phyloP scores from a whole-genome alignment of 1,284 basidiomycete species.

The Athelia psychrophila region DNA sequence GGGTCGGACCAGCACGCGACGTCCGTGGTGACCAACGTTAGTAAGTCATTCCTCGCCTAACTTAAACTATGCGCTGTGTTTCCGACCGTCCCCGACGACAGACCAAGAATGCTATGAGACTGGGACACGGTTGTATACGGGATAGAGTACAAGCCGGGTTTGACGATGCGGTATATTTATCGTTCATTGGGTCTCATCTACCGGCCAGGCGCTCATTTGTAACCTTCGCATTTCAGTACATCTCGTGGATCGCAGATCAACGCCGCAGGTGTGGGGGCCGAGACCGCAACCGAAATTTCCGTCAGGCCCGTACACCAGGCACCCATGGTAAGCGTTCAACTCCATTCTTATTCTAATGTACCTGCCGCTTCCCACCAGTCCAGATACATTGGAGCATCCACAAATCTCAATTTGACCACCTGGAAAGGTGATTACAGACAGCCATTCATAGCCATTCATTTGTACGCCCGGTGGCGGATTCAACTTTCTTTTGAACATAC shows the following conservation, averaged over 20 bases:
- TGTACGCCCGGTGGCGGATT: constrained; percentile 7
- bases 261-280: constrained; percentile 52
- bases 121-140: constrained; percentile 49
- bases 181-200: not conserved
- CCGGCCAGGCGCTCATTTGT: not conserved
- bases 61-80: not conserved
- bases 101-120: constrained; percentile 40
- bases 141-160: constrained; percentile 52
- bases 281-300: constrained; percentile 47
- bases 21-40: constrained; percentile 28
- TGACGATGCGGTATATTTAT: not conserved
- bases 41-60: not conserved
- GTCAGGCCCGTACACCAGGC: constrained; percentile 61
- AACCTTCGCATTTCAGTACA: constrained; percentile 33
- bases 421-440: constrained; percentile 53
- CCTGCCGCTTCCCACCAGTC: constrained; percentile 20
- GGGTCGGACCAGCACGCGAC: constrained; percentile 53
- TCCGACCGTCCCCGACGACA: constrained; percentile 1
- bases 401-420: constrained; percentile 55
- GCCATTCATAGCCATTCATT: constrained; percentile 23
- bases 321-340: constrained; percentile 46
- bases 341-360: not conserved
- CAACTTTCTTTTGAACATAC: too few relatives aligned
- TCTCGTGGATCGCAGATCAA: constrained; percentile 62
- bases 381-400: constrained; percentile 51